Conservation (phyloP, 768 basidiomycete species). For the Phallus indusiatus region DNA sequence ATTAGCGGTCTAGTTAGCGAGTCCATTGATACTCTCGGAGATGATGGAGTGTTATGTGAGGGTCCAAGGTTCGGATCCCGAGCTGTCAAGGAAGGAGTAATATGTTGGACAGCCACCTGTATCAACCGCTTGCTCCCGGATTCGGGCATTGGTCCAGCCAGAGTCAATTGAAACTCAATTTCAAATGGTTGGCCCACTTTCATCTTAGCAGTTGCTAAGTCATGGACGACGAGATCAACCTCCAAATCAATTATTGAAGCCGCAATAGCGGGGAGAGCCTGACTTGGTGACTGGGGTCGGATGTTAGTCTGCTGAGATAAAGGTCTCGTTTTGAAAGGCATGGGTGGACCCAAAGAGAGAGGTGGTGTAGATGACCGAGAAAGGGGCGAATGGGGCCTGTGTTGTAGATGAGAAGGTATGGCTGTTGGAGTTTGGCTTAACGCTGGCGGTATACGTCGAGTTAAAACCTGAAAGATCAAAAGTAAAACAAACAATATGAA, state of each 20-base stretch:
- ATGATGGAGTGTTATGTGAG: constrained; percentile 30
- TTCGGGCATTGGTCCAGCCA: constrained; percentile 36
- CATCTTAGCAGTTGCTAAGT: constrained; percentile 35
- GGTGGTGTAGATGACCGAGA: constrained; percentile 24
- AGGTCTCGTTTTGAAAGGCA: constrained; percentile 17
- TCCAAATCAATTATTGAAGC: constrained; percentile 34
- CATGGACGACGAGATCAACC: constrained; percentile 45
- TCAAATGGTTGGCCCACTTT: constrained; percentile 50
- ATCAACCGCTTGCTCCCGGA: constrained; percentile 29
- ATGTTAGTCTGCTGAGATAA: constrained; percentile 10
- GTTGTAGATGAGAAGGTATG: constrained; percentile 68
- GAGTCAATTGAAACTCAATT: constrained; percentile 42
- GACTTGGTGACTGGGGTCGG: constrained; percentile 14
- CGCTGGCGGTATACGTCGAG: constrained; percentile 52
- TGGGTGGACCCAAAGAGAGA: constrained; percentile 25
- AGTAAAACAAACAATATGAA: neutral
- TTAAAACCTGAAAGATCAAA: constrained; percentile 44
- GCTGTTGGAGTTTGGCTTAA: constrained; percentile 52
- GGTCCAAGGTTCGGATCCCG: neutral
- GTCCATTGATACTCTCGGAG: constrained; percentile 41
- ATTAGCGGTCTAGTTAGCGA: constrained; percentile 31
- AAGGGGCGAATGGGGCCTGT: constrained; percentile 55
- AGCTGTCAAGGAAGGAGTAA: constrained; percentile 32
- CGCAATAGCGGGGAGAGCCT: constrained; percentile 15
- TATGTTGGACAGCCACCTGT: constrained; percentile 56